Conservation (phyloP, 768 basidiomycete genomes). For the Pilatotrama ljubarskyi region DNA sequence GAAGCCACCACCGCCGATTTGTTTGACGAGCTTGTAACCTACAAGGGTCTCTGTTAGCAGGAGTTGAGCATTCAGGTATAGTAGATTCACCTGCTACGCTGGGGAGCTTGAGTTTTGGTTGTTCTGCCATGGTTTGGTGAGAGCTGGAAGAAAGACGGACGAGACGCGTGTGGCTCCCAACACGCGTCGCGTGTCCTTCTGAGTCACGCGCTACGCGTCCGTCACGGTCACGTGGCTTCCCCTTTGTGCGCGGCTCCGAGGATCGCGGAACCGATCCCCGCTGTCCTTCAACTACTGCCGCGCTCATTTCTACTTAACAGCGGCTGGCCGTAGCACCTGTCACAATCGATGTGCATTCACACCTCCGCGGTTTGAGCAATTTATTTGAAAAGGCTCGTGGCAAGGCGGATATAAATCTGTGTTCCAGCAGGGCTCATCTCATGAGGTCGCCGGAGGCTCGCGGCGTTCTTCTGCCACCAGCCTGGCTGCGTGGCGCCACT, state of each 20-base stretch:
- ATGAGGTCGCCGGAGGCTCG: too few relatives aligned
- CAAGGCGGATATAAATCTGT: too few relatives aligned
- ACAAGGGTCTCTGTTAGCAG: not conserved
- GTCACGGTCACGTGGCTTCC: conserved; percentile 11
- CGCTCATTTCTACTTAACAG: too few relatives aligned
- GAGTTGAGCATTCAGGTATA: not conserved
- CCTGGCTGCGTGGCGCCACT: too few relatives aligned
- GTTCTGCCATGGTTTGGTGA: conserved; percentile 6
- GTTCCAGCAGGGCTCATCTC: too few relatives aligned
- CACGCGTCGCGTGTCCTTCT: not conserved
- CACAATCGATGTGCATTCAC: too few relatives aligned
- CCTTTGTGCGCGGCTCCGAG: not conserved
- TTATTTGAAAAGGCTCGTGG: too few relatives aligned
- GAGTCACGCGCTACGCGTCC: conserved; percentile 7
- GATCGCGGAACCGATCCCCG: not conserved
- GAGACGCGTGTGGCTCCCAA: conserved; percentile 9
- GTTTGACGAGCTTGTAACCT: conserved; percentile 73
- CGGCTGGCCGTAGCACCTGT: too few relatives aligned
- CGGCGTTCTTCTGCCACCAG: too few relatives aligned
- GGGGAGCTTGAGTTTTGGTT: conserved; percentile 7
- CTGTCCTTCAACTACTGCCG: too few relatives aligned
- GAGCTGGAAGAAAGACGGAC: not conserved
- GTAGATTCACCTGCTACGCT: conserved; percentile 8
- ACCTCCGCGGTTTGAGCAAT: too few relatives aligned
- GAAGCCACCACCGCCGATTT: conserved; percentile 88